These are phyloP conservation scores for Iberis pinnata DNA, from an alignment of 345 rosid species.

Conservation along the genomic window DNA sequence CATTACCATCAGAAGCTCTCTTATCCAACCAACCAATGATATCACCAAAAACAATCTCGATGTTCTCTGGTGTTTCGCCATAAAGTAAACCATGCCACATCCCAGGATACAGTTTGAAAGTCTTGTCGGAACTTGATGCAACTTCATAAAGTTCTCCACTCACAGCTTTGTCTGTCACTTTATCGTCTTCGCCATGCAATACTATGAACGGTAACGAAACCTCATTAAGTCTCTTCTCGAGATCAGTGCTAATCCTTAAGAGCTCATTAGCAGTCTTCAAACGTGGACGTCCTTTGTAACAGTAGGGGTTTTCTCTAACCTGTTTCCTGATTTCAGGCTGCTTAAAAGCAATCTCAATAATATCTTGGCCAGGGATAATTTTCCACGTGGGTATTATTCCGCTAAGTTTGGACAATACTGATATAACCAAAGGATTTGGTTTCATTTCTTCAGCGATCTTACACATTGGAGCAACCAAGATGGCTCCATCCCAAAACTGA, in stretches of 20 bases:
- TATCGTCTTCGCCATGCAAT: not conserved
- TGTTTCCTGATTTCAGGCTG: too few species aligned
- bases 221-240: not conserved
- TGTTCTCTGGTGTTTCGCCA: not conserved
- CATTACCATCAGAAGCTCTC: not conserved
- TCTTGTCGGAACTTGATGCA: not conserved
- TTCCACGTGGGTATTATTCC: too few species aligned
- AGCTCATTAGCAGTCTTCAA: not conserved
- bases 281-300: not conserved
- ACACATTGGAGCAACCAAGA: constrained; percentile 92
- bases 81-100: not conserved
- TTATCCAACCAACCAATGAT: not conserved
- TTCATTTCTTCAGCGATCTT: constrained; percentile 4
- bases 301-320: not conserved
- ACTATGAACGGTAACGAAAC: not conserved
- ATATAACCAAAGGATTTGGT: too few species aligned
- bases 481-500: constrained; percentile 71
- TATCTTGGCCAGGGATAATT: too few species aligned
- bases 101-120: not conserved
- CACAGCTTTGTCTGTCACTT: not conserved
- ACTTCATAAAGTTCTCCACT: not conserved
- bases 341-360: too few species aligned
- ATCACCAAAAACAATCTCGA: not conserved
- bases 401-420: too few species aligned
- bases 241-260: not conserved